Evolutionary conservation across 192 early-diverging fungal genomes (phyloP).

Genomic region (Physocladia obscura): DNA sequence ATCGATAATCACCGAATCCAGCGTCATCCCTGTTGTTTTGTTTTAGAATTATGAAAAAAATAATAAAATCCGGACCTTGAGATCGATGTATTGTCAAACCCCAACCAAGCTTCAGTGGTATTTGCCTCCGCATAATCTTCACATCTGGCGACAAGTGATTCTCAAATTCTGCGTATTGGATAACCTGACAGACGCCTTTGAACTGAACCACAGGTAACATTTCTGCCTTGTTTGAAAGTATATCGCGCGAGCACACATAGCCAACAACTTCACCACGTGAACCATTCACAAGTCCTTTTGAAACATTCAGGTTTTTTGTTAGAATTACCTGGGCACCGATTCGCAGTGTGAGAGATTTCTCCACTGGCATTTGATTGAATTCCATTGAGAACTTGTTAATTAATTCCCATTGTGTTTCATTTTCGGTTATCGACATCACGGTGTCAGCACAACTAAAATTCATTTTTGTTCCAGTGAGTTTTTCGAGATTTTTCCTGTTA

Average conservation of each 20-base stretch:
- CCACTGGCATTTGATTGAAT: constrained; percentile 9
- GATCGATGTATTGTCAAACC: constrained; percentile 50
- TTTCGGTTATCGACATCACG: not conserved
- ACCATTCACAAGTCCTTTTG: constrained; percentile 47
- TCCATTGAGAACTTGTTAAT: not conserved
- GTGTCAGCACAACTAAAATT: not conserved
- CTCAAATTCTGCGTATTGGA: constrained; percentile 33
- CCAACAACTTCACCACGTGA: constrained; percentile 40
- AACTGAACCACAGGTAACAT: constrained; percentile 46
- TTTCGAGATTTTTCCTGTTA: too few relatives aligned
- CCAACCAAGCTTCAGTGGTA: constrained; percentile 51
- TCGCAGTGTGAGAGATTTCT: constrained; percentile 28
- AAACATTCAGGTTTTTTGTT: constrained; percentile 34
- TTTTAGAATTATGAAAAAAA: not conserved
- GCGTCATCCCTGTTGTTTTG: constrained; percentile 43
- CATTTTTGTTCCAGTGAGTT: not conserved
- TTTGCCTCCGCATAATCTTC: constrained; percentile 33
- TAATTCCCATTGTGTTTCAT: not conserved
- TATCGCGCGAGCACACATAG: constrained; percentile 30
- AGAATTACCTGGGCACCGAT: constrained; percentile 49
- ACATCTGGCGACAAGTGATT: not conserved
- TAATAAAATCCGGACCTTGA: constrained; percentile 35
- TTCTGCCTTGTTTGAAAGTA: not conserved
- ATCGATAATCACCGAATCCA: constrained; percentile 48
- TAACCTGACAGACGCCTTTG: not conserved